Conservation (phyloP, 2,329 filamentous ascomycete genomes). For the Aspergillus sp. region DNA sequence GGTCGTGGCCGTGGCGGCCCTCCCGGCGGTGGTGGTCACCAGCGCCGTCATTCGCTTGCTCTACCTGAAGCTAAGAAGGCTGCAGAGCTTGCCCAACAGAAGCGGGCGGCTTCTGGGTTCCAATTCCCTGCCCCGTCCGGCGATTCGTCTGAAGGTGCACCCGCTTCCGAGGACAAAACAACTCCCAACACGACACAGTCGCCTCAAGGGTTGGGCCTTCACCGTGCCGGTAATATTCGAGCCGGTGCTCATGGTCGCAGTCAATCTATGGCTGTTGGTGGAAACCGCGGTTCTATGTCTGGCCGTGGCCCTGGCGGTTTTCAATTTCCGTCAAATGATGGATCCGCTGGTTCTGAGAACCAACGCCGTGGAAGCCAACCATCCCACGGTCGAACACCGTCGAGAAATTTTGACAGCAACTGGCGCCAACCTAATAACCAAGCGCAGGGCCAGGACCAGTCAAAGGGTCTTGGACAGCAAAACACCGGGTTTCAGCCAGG, state of each 20-base stretch:
- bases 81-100: conserved; percentile 93
- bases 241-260: conserved; percentile 62
- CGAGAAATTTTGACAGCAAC: conserved; percentile 95
- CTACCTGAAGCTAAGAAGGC: conserved; percentile 97
- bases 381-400: conserved; percentile 77
- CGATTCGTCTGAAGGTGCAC: conserved; percentile 53
- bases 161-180: conserved; percentile 53
- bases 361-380: conserved; percentile 69
- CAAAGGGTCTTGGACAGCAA: conserved; percentile 65
- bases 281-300: conserved; percentile 64
- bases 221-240: conserved; percentile 82
- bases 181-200: conserved; percentile 47
- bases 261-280: conserved; percentile 54
- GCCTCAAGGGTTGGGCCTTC: conserved; percentile 63
- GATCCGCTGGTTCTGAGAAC: conserved; percentile 61
- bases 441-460: conserved; percentile 47
- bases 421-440: conserved; percentile 80
- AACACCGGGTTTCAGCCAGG: conserved; percentile 83
- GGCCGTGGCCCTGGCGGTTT: conserved; percentile 69
- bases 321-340: conserved; percentile 62
- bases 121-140: conserved; percentile 80
- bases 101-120: conserved; percentile 89
- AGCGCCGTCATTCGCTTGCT: conserved; percentile 90
- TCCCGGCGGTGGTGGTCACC: conserved; percentile 71
- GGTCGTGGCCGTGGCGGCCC: conserved; percentile 74